Base-by-base conservation (phyloP, 2,329 filamentous ascomycete genomes). In the Curvularia lunata region DNA sequence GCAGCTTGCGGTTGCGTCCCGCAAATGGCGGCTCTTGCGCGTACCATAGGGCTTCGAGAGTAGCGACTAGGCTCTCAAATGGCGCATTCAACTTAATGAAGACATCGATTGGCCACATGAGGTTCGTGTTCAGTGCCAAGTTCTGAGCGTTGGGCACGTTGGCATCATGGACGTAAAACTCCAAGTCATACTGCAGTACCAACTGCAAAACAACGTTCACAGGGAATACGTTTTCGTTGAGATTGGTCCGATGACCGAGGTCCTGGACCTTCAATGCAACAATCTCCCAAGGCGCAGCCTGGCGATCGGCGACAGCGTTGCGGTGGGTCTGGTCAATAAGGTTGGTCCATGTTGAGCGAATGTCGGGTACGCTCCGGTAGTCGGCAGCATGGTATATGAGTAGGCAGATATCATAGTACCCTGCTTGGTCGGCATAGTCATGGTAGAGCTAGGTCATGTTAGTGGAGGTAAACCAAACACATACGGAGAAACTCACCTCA, bases 331-430 rank as follows among this genome's bases (percentile, higher is more conserved):
- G 84, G 57, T 91, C 85, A 61, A 99, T 87, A 19, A 97, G 83
- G 67, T 89, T 88, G 70, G 88, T 84, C 95, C 95, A 99, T 3
- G 92, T 96, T 40, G 88, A 84, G 53, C 85, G 84, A 68, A 99
- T 95, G 62, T 95, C 91, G 41, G 91, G 88, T 1, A 91, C 84
- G 70, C 94, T 96, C 68, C 94, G 90, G 80, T 96, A 91, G 76
- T 98, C 92, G 45, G 94, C 94, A 1, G 90, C 86, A 75, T 96
- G 90, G 81, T 93, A 98, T 70, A 99, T 97, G 58, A 94, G 84
- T 8, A 99, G 85, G 73, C 91, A 97, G 49, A 99, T 85, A 74
- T 98, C 95, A 78, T 92, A 94, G 82, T 99, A 99, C 48, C 88
- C 89, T 2, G 92, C 95, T 70, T 91, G 89, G 72, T 97, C 93